Base-by-base conservation (phyloP, 1,284 basidiomycete genomes). In the Ustilago esculenta region DNA sequence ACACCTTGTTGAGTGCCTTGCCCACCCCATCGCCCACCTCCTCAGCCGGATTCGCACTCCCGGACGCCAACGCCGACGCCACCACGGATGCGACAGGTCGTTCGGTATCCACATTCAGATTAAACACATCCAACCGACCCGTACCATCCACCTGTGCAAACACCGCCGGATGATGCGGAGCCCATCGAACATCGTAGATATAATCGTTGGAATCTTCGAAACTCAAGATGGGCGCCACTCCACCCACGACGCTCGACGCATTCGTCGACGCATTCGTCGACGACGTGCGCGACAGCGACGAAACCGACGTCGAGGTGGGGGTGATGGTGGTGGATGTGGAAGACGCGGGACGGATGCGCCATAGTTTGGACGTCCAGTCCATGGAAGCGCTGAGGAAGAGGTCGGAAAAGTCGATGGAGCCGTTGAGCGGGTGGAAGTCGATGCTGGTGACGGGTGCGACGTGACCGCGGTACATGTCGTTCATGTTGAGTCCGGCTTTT, bases 121-220 rank as follows among this genome's bases (percentile, higher is more conserved):
- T 96, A 92, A 94, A 98, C 41, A 99, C 77, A 80, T 98, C 93
- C 82, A 99, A 94, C 78, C 90, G 90, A 29, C 95, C 96, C 2
- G 90, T 90, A 0, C 94, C 96, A 82, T 98, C 94, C 2, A 93
- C 96, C 4, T 88, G 89, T 14, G 91, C 95, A 81, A 98, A 99
- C 37, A 96, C 65, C 0, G 94, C 92, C 4, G 96, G 96, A 82
- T 98, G 94, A 23, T 88, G 85, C 2, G 94, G 93, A 82, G 98
- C 94, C 96, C 96, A 99, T 80, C 90, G 90, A 44, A 94, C 94
- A 83, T 98, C 95, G 83, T 96, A 98, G n/a, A 98, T 92, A 81
- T 98, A 98, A 82, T 98, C 95, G 81, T 93, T 92, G 11, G 92
- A 90, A 82, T 97, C 94, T 74, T 98, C 94, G 1, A 94, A 92